Evolutionary conservation across 257 asterid species (phyloP).

Genomic region (Fraxinus anomala): DNA sequence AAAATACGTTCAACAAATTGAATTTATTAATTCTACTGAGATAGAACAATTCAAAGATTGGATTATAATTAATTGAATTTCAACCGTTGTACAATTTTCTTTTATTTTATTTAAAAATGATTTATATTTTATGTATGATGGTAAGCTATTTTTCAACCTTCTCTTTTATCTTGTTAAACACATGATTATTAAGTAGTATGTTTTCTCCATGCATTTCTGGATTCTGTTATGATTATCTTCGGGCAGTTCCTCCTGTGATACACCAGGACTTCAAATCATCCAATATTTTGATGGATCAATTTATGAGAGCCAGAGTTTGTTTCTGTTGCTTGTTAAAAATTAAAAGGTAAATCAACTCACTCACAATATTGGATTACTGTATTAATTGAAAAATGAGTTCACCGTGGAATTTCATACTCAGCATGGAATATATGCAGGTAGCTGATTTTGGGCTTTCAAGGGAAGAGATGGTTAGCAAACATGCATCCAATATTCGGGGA

Average conservation of each 20-base stretch:
- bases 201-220: slow-evolving; percentile 13
- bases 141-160: not conserved
- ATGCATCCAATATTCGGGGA: slow-evolving; percentile 74
- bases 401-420: not conserved
- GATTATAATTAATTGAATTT: no score
- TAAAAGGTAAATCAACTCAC: not conserved
- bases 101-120: not conserved
- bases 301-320: slow-evolving; percentile 85
- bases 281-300: slow-evolving; percentile 85
- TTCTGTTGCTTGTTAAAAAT: slow-evolving; percentile 16
- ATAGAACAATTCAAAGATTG: not conserved
- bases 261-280: slow-evolving; percentile 93
- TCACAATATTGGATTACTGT: not conserved
- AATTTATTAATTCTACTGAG: not conserved
- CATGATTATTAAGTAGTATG: slow-evolving; percentile 10
- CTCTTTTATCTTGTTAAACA: not conserved
- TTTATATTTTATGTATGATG: no score
- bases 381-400: not conserved
- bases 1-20: not conserved
- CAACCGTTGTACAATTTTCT: not conserved
- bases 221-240: slow-evolving; percentile 34
- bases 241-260: slow-evolving; percentile 96
- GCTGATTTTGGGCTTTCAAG: slow-evolving; percentile 97
- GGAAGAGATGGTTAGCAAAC: slow-evolving; percentile 77
- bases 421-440: slow-evolving; percentile 49